Evolutionary conservation across 2,329 filamentous ascomycete species (phyloP).

Genomic region (Cryphonectria carpinicola): DNA sequence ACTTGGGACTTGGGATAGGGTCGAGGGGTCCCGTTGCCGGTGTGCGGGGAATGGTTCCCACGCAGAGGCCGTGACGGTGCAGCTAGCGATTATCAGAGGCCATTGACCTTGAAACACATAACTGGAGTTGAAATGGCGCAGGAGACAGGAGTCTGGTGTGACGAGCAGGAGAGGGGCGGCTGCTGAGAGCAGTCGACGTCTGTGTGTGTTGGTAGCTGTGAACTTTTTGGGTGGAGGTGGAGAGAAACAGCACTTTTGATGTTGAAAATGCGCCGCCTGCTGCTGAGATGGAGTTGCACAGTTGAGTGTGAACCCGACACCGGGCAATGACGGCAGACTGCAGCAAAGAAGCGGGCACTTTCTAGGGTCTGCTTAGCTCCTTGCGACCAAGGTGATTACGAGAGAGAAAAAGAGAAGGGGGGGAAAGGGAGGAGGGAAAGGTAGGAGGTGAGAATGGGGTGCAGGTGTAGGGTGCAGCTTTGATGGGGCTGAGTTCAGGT

Average conservation of each 20-base stretch:
- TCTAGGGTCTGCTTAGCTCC: neutral
- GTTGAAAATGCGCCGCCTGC: constrained; percentile 1
- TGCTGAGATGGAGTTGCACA: constrained; percentile 9
- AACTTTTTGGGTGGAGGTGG: constrained; percentile 14
- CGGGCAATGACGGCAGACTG: constrained; percentile 15
- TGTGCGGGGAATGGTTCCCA: constrained; percentile 41
- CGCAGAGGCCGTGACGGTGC: constrained; percentile 54
- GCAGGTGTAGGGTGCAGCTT: neutral
- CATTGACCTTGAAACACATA: constrained; percentile 51
- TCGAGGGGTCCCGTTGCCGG: constrained; percentile 34
- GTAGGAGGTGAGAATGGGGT: neutral
- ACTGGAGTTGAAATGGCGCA: neutral
- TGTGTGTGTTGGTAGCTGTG: neutral
- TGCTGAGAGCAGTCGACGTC: neutral
- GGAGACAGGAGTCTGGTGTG: neutral
- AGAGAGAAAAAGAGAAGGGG: neutral
- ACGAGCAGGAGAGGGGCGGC: constrained; percentile 8
- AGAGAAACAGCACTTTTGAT: neutral
- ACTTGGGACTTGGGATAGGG: constrained; percentile 8
- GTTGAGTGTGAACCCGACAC: constrained; percentile 2
- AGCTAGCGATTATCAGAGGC: constrained; percentile 59
- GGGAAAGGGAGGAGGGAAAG: neutral
- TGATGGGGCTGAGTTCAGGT: neutral
- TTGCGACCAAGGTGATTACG: neutral
- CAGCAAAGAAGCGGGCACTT: constrained; percentile 8